Conservation (phyloP, 2,329 filamentous ascomycete species). For the Davidsoniella neocaledoniae region DNA sequence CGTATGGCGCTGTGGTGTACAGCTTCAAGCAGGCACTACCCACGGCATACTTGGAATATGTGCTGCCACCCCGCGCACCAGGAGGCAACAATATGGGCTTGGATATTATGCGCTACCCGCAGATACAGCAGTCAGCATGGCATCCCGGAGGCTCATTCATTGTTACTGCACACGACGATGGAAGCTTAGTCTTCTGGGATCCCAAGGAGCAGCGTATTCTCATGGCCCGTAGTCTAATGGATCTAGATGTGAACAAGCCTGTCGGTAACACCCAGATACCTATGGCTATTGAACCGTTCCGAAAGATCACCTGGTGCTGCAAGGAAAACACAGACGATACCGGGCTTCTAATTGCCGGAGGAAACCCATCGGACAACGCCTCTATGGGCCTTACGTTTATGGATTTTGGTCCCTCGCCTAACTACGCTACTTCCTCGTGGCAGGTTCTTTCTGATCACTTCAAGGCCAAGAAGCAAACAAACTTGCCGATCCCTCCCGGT, state of each 20-base stretch:
- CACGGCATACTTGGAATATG: conserved; percentile 66
- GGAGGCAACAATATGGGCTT: conserved; percentile 56
- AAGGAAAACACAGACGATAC: conserved; percentile 91
- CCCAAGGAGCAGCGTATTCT: conserved; percentile 71
- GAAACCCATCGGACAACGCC: conserved; percentile 47
- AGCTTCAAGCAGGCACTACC: conserved; percentile 84
- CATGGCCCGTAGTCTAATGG: conserved; percentile 64
- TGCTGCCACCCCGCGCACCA: conserved; percentile 62
- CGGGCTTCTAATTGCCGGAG: conserved; percentile 71
- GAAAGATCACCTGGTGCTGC: conserved; percentile 77
- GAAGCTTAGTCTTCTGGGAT: conserved; percentile 89
- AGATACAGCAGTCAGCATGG: conserved; percentile 72
- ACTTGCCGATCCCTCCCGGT: conserved; percentile 60
- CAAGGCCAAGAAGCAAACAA: conserved; percentile 53
- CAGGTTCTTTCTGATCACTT: conserved; percentile 66
- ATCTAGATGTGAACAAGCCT: conserved; percentile 56
- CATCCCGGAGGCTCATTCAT: conserved; percentile 89
- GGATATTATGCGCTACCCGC: conserved; percentile 50
- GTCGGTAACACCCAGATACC: conserved; percentile 33
- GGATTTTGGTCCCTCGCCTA: conserved; percentile 74
- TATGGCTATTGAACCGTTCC: conserved; percentile 54
- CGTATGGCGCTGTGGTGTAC: conserved; percentile 73
- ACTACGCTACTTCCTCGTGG: conserved; percentile 85
- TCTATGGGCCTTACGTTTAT: conserved; percentile 73
- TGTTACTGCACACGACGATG: conserved; percentile 74